Conservation (phyloP, 2,329 filamentous ascomycete species). For the Penicillium sumatraense region DNA sequence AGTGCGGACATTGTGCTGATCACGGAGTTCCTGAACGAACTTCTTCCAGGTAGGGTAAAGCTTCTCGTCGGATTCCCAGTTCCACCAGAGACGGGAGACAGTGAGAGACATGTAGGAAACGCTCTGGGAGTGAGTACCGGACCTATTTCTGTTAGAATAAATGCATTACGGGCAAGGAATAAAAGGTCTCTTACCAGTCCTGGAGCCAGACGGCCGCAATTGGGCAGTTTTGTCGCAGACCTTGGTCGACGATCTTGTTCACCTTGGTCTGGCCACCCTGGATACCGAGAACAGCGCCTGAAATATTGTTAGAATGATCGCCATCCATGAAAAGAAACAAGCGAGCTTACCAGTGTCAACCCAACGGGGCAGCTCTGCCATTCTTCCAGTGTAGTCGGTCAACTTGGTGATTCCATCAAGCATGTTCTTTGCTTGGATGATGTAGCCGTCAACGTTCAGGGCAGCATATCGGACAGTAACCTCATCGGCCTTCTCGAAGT, state of each 20-base stretch:
- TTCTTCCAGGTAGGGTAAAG: slow-evolving; percentile 42
- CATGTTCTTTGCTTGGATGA: slow-evolving; percentile 30
- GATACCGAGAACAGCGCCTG: slow-evolving; percentile 40
- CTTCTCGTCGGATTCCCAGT: slow-evolving; percentile 41
- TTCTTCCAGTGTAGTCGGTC: slow-evolving; percentile 39
- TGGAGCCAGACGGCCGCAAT: slow-evolving; percentile 44
- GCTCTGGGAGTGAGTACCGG: slow-evolving; percentile 38
- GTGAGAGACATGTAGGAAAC: slow-evolving; percentile 37
- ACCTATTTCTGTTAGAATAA: slow-evolving; percentile 12
- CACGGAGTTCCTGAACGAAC: slow-evolving; percentile 39
- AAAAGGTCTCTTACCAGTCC: slow-evolving; percentile 31
- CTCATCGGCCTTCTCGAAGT: slow-evolving; percentile 27
- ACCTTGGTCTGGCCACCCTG: slow-evolving; percentile 44
- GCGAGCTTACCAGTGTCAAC: slow-evolving; percentile 24
- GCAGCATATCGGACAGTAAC: slow-evolving; percentile 28
- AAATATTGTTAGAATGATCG: not conserved
- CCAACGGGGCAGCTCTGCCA: slow-evolving; percentile 37
- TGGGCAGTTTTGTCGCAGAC: slow-evolving; percentile 33
- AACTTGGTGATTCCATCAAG: slow-evolving; percentile 39
- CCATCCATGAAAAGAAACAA: not conserved
- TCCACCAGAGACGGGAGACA: slow-evolving; percentile 45
- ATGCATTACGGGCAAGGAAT: too few relatives aligned
- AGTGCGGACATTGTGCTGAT: slow-evolving; percentile 37
- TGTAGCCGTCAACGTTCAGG: slow-evolving; percentile 19
- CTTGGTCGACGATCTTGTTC: slow-evolving; percentile 37